A percentile compares a stretch with the other conserved stretches of the same genome.
phyloP scores from a whole-genome alignment of 108 stramenopile genomes.

The Tribonema minus region DNA sequence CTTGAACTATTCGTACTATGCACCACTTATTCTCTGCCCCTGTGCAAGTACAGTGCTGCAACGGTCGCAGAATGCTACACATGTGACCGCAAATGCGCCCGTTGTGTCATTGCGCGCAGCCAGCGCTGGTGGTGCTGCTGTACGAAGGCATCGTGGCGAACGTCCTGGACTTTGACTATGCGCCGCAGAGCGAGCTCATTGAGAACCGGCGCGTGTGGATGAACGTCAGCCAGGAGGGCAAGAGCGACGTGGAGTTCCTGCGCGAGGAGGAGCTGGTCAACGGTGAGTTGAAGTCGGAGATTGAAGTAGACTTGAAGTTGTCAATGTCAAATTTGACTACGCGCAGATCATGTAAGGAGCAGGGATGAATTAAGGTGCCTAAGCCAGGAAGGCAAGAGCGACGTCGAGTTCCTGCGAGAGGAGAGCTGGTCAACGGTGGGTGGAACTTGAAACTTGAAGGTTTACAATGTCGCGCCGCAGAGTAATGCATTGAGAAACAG shows the following conservation, averaged over 20 bases:
- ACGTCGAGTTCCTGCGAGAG: constrained; percentile 73
- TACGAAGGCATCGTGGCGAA: constrained; percentile 80
- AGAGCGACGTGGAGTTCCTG: constrained; percentile 74
- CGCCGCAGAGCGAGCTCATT: constrained; percentile 69
- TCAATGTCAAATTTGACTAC: too few relatives aligned
- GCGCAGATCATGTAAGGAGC: constrained; percentile 71
- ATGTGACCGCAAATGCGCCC: too few relatives aligned
- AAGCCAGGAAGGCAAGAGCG: constrained; percentile 77
- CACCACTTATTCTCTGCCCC: too few relatives aligned
- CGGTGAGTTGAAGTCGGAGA: too few relatives aligned
- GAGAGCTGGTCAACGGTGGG: constrained; percentile 51
- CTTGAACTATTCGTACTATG: constrained; percentile 78
- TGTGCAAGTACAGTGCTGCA: too few relatives aligned
- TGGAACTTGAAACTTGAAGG: too few relatives aligned
- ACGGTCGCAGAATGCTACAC: too few relatives aligned
- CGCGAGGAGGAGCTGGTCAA: constrained; percentile 59
- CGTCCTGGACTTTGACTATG: constrained; percentile 75
- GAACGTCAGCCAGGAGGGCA: constrained; percentile 81
- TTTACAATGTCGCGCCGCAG: too few relatives aligned
- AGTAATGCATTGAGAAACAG: too few relatives aligned
- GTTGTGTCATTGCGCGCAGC: too few relatives aligned
- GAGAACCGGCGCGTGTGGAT: constrained; percentile 73
- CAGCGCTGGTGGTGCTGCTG: constrained; percentile 72
- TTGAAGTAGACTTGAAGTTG: too few relatives aligned
- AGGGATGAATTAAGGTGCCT: constrained; percentile 73